Evolutionary conservation across 2,329 filamentous ascomycete species (phyloP).

Genomic region (Colletotrichum phormii): DNA sequence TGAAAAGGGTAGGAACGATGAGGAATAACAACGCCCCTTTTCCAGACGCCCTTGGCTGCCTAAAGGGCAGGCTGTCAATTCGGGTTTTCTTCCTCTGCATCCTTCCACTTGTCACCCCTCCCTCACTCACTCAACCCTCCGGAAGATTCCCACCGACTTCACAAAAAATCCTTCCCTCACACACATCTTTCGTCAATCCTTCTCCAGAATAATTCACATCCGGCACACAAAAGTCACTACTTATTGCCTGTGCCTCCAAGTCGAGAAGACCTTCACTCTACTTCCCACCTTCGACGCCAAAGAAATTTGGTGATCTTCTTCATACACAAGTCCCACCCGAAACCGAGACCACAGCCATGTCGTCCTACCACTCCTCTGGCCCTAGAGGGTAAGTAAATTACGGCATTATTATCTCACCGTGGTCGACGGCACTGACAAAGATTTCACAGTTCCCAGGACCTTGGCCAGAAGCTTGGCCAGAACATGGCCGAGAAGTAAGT

Average conservation of each 20-base stretch:
- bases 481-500: conserved; percentile 19
- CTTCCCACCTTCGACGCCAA: neutral
- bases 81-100: too few species aligned
- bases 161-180: neutral
- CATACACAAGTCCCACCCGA: neutral
- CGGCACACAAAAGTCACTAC: neutral
- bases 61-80: too few species aligned
- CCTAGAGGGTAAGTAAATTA: conserved; percentile 16
- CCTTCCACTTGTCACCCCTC: too few species aligned
- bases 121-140: neutral
- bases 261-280: neutral
- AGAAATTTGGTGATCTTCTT: neutral
- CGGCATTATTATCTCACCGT: neutral
- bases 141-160: neutral
- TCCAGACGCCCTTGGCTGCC: too few species aligned
- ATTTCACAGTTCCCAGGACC: neutral
- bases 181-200: neutral
- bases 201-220: neutral
- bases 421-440: neutral
- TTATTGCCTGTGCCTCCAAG: neutral
- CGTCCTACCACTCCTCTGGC: neutral
- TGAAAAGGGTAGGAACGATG: too few species aligned
- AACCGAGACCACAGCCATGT: neutral
- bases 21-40: too few species aligned
- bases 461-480: conserved; percentile 8